Evolutionary conservation across 805 yeast genomes (phyloP).

Genomic region (Cyberlindnera galapagoensis): DNA sequence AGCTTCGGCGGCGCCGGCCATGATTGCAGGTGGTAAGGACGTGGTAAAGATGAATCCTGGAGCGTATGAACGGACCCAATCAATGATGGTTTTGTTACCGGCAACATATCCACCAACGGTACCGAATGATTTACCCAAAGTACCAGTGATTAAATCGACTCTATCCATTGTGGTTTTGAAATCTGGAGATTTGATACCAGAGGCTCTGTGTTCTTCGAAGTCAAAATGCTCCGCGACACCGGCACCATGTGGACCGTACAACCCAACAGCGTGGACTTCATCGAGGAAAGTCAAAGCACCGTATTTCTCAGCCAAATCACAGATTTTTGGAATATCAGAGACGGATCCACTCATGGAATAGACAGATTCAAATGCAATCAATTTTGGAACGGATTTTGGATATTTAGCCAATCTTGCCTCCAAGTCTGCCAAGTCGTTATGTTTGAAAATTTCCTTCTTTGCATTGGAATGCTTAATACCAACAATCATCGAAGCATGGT

Average conservation of each 20-base stretch:
- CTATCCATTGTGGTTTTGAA: constrained; percentile 71
- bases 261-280: constrained; percentile 98
- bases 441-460: constrained; percentile 84
- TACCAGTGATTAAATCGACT: constrained; percentile 94
- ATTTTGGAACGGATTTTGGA: constrained; percentile 85
- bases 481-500: constrained; percentile 97
- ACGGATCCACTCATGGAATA: constrained; percentile 99
- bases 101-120: constrained; percentile 98
- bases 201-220: constrained; percentile 70
- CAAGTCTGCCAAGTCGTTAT: constrained; percentile 79
- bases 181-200: constrained; percentile 53
- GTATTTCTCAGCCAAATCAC: constrained; percentile 94
- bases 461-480: constrained; percentile 91
- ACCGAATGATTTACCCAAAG: constrained; percentile 95
- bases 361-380: constrained; percentile 95
- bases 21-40: constrained; percentile 91
- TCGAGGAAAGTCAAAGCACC: constrained; percentile 96
- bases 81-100: constrained; percentile 74
- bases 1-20: constrained; percentile 92
- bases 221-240: constrained; percentile 98
- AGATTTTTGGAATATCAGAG: constrained; percentile 85
- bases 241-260: constrained; percentile 99
- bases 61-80: constrained; percentile 93
- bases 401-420: constrained; percentile 72
- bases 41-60: constrained; percentile 98